Evolutionary conservation across 1,284 basidiomycete genomes (phyloP).

Genomic region (Vanrija sp.): DNA sequence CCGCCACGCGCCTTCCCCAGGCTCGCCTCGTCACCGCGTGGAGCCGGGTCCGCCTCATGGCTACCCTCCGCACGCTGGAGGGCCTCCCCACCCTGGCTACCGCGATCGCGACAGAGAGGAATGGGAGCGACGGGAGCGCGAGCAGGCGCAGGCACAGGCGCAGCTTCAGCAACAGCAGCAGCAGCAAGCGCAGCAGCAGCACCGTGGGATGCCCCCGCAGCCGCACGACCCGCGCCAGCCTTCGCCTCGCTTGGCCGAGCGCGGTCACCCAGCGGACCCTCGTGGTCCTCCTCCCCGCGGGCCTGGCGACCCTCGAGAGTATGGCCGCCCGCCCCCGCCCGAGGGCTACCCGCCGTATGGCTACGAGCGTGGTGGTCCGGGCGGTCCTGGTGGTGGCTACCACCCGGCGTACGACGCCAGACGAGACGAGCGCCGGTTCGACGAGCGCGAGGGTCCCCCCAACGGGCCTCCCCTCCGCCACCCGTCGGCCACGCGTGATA

Average conservation of each 20-base stretch:
- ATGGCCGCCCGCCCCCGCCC: conserved; percentile 16
- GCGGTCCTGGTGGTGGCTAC: background rate
- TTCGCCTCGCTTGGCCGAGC: conserved; percentile 34
- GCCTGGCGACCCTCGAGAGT: background rate
- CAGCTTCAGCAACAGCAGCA: no score
- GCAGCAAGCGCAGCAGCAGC: no score
- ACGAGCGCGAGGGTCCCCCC: conserved; percentile 10
- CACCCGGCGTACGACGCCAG: conserved; percentile 10
- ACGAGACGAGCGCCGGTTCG: conserved; percentile 10
- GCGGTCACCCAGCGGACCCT: conserved; percentile 13
- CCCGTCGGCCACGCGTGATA: conserved; percentile 10
- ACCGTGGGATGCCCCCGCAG: conserved; percentile 13
- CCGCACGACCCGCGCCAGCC: conserved; percentile 27
- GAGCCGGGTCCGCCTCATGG: conserved; percentile 16
- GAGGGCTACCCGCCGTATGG: conserved; percentile 19
- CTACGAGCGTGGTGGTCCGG: conserved; percentile 13
- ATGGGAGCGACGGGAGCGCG: conserved; percentile 46
- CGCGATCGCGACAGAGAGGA: conserved; percentile 36
- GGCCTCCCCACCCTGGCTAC: conserved; percentile 9
- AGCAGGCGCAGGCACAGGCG: conserved; percentile 9
- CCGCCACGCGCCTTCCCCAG: conserved; percentile 27
- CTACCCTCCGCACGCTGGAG: conserved; percentile 16
- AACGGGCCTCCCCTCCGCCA: conserved; percentile 6
- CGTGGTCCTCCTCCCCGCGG: background rate
- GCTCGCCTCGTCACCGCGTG: conserved; percentile 33